Evolutionary conservation across 2,329 filamentous ascomycete species (phyloP).

Genomic region (Stachybotrys chartarum): DNA sequence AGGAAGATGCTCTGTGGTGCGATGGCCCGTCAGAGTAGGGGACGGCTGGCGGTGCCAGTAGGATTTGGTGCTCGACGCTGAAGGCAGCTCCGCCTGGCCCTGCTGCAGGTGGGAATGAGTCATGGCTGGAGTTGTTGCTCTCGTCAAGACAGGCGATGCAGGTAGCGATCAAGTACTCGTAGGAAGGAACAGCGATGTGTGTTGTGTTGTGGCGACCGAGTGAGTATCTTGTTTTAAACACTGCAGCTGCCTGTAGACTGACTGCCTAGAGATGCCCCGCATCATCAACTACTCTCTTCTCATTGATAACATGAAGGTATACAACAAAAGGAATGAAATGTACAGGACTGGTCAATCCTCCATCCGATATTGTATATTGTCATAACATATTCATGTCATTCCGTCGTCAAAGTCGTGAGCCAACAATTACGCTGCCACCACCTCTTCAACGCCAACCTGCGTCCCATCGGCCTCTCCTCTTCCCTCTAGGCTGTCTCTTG

Average conservation of each 20-base stretch:
- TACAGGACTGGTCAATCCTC: slow-evolving; percentile 10
- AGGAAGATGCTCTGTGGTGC: slow-evolving; percentile 58
- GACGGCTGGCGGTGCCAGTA: slow-evolving; percentile 72
- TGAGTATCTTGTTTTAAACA: too few relatives aligned
- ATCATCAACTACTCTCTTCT: not conserved
- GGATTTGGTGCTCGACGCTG: slow-evolving; percentile 51
- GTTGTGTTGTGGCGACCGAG: too few relatives aligned
- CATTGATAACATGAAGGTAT: not conserved
- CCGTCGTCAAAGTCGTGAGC: slow-evolving; percentile 15
- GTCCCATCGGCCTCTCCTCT: not conserved
- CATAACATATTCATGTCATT: slow-evolving; percentile 26
- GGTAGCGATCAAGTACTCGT: too few relatives aligned
- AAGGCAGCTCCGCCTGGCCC: slow-evolving; percentile 50
- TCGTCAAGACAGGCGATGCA: not conserved
- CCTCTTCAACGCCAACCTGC: not conserved
- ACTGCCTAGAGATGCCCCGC: not conserved
- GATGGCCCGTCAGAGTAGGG: slow-evolving; percentile 55
- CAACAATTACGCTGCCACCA: not conserved
- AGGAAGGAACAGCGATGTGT: too few relatives aligned
- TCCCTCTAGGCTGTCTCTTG: not conserved
- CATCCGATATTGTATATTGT: slow-evolving; percentile 6
- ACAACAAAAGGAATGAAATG: not conserved
- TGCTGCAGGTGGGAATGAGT: slow-evolving; percentile 18
- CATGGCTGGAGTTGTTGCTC: slow-evolving; percentile 14
- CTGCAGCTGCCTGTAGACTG: too few relatives aligned